Evolutionary conservation across 73 alveolate genomes (phyloP).

Genomic region (Breviolum minutum): DNA sequence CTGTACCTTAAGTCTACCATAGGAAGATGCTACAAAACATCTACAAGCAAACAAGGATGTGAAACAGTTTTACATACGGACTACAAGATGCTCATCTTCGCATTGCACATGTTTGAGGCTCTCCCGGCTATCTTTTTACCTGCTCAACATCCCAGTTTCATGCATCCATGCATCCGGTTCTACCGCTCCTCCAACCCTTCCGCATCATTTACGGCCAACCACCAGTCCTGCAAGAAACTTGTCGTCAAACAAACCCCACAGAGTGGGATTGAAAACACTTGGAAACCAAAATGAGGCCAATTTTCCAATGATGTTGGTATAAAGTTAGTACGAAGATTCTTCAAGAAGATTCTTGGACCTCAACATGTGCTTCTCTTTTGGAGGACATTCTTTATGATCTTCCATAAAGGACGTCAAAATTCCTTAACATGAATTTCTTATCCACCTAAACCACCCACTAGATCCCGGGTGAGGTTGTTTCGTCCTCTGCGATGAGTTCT

Average conservation of each 20-base stretch:
- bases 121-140: no score
- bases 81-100: no score
- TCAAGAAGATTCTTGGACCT: not conserved
- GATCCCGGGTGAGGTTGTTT: not conserved
- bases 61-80: no score
- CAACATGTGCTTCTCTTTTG: no score
- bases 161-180: not conserved
- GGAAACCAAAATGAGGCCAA: no score
- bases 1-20: no score
- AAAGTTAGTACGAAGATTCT: not conserved
- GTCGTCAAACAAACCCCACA: not conserved
- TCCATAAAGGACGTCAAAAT: no score
- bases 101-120: not conserved
- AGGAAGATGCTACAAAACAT: no score
- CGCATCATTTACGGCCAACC: conserved; percentile 83
- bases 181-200: conserved; percentile 48
- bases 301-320: not conserved
- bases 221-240: conserved; percentile 47
- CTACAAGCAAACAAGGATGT: no score
- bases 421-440: no score
- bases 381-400: not conserved
- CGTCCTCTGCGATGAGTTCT: conserved; percentile 58
- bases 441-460: no score
- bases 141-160: not conserved
- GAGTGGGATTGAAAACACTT: not conserved